These are phyloP conservation scores for Scenedesmus sp. DNA, from an alignment of 163 green algal species.

Conservation along the genomic window DNA sequence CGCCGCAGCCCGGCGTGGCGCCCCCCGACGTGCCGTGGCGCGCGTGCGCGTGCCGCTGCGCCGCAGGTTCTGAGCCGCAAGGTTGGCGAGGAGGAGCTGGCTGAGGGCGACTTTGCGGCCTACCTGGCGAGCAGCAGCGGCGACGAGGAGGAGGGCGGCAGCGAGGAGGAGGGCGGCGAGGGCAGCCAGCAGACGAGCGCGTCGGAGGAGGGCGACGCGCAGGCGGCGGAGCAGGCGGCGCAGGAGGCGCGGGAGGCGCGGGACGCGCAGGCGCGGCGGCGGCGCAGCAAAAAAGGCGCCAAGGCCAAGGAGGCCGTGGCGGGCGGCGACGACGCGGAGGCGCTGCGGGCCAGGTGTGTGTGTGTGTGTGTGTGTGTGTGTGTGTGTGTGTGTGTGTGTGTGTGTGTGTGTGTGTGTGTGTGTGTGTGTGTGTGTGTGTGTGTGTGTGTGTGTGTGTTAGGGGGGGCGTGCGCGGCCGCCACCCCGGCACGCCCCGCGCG, in stretches of 20 bases:
- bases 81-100: slow-evolving; percentile 82
- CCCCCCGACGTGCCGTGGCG: no score
- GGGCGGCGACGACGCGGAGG: slow-evolving; percentile 42
- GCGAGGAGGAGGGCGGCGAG: slow-evolving; percentile 4
- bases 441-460: not conserved
- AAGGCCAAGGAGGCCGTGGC: not conserved
- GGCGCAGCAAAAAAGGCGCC: not conserved
- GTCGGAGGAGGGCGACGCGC: slow-evolving; percentile 10
- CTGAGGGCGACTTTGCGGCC: slow-evolving; percentile 87
- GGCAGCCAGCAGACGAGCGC: slow-evolving; percentile 20
- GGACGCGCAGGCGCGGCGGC: slow-evolving; percentile 44
- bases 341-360: slow-evolving; percentile 32
- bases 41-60: not conserved
- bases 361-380: no score
- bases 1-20: no score
- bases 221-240: slow-evolving; percentile 51
- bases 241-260: slow-evolving; percentile 52
- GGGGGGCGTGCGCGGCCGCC: not conserved
- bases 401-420: no score
- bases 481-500: no score
- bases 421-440: not conserved
- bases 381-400: no score
- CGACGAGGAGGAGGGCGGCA: slow-evolving; percentile 42
- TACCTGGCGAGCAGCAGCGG: slow-evolving; percentile 80
- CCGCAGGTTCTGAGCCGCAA: slow-evolving; percentile 52